Percentiles rank a stretch among this genome's conserved stretches.
phyloP scores from a whole-genome alignment of 805 yeast genomes.

The Yamadazyma paraphyllophila region DNA sequence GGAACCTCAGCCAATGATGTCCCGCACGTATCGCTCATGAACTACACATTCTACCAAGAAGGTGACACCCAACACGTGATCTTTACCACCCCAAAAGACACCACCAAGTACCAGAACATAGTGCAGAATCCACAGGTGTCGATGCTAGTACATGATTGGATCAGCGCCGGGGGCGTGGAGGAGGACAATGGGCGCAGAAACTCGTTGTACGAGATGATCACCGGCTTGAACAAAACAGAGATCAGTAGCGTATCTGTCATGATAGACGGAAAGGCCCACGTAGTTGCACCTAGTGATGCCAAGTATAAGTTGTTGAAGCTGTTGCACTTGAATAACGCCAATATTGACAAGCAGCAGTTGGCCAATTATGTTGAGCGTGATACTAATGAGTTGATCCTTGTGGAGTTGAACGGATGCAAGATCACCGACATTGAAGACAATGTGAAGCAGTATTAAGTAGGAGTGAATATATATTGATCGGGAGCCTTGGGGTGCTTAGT shows the following conservation, averaged over 20 bases:
- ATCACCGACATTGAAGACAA: conserved; percentile 78
- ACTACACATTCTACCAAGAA: conserved; percentile 62
- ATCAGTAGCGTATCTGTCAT: conserved; percentile 80
- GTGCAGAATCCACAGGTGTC: conserved; percentile 73
- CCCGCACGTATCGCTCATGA: conserved; percentile 92
- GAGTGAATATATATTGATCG: background rate
- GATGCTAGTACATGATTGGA: conserved; percentile 88
- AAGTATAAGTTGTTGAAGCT: conserved; percentile 61
- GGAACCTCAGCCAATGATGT: conserved; percentile 73
- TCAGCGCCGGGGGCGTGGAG: conserved; percentile 47
- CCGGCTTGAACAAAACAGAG: conserved; percentile 76
- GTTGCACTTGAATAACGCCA: conserved; percentile 58
- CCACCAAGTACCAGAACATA: conserved; percentile 75
- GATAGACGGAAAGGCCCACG: conserved; percentile 65
- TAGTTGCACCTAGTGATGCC: conserved; percentile 38
- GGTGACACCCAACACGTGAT: conserved; percentile 53
- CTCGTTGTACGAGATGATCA: conserved; percentile 52
- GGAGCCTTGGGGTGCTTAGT: too few relatives aligned
- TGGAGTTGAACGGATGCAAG: conserved; percentile 64
- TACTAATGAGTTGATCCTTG: conserved; percentile 63
- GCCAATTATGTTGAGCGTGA: conserved; percentile 47
- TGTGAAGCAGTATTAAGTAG: conserved; percentile 31
- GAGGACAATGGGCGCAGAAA: conserved; percentile 22
- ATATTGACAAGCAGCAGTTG: conserved; percentile 69
- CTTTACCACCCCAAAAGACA: conserved; percentile 66